Evolutionary conservation across 2,329 filamentous ascomycete genomes (phyloP).

Genomic region (Diplodia mutila): DNA sequence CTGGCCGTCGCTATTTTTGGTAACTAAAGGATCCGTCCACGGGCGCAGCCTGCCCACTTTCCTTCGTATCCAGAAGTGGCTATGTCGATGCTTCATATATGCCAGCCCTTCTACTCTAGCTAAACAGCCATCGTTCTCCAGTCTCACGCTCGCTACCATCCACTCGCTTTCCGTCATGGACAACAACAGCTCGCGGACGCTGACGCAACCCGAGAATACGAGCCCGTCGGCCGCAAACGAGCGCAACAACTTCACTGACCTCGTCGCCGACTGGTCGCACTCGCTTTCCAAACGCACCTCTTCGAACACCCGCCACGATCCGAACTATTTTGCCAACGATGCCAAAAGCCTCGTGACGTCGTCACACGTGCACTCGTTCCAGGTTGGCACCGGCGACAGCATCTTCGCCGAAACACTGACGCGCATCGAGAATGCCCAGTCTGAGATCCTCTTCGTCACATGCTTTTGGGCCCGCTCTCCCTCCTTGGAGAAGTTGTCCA

Average conservation of each 20-base stretch:
- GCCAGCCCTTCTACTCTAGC: not conserved
- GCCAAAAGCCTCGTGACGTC: conserved; percentile 41
- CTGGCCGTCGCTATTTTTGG: conserved; percentile 3
- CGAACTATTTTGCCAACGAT: conserved; percentile 45
- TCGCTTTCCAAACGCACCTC: conserved; percentile 4
- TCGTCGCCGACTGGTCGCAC: conserved; percentile 14
- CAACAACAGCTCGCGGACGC: not conserved
- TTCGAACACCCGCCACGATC: conserved; percentile 33
- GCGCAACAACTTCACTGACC: conserved; percentile 24
- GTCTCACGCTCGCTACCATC: not conserved
- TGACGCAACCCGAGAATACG: not conserved
- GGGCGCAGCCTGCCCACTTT: conserved; percentile 9
- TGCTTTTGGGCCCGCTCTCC: conserved; percentile 78
- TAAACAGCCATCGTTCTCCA: not conserved
- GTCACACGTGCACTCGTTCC: conserved; percentile 42
- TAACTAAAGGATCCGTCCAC: conserved; percentile 6
- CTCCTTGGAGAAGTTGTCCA: conserved; percentile 61
- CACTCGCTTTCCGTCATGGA: conserved; percentile 14
- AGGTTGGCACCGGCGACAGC: conserved; percentile 50
- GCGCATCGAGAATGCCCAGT: conserved; percentile 61
- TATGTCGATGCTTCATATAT: conserved; percentile 19
- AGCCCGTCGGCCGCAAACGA: conserved; percentile 1
- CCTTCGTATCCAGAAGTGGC: conserved; percentile 19
- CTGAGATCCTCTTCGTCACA: conserved; percentile 75
- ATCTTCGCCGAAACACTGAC: conserved; percentile 59